A percentile compares a stretch with the other conserved stretches of the same genome.
These are phyloP conservation scores for Ophiostoma sp. DNA, from an alignment of 2,329 filamentous ascomycete genomes.

Conservation along the genomic window DNA sequence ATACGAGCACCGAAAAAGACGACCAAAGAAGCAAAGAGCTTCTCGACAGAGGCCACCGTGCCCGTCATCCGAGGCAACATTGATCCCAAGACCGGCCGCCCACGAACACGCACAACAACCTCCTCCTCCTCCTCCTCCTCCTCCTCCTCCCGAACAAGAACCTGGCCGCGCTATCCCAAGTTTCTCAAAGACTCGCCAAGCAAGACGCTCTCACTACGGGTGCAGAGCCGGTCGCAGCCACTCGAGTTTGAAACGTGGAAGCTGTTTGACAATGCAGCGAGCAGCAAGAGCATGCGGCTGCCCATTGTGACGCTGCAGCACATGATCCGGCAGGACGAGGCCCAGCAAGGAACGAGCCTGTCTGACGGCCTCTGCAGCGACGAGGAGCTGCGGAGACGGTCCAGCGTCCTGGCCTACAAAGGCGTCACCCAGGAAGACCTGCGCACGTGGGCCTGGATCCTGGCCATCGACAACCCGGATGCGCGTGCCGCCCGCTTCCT, in stretches of 20 bases:
- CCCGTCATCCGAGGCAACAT: slow-evolving; percentile 16
- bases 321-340: slow-evolving; percentile 28
- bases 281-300: slow-evolving; percentile 28
- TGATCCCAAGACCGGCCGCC: neutral
- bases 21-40: too few relatives aligned
- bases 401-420: slow-evolving; percentile 32
- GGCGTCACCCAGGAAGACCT: slow-evolving; percentile 35
- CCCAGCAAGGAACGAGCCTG: slow-evolving; percentile 25
- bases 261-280: slow-evolving; percentile 25
- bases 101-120: neutral
- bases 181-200: slow-evolving; percentile 26
- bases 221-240: slow-evolving; percentile 20
- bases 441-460: slow-evolving; percentile 40
- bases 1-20: neutral
- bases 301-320: slow-evolving; percentile 30
- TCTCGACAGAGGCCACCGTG: neutral
- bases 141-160: neutral
- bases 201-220: slow-evolving; percentile 23
- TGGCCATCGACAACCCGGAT: slow-evolving; percentile 35
- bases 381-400: slow-evolving; percentile 16
- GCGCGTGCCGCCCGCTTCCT: slow-evolving; percentile 35
- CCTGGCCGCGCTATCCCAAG: slow-evolving; percentile 19
- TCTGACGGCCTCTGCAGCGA: slow-evolving; percentile 24
- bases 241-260: slow-evolving; percentile 25
- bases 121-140: neutral